Evolutionary conservation across 1,284 basidiomycete genomes (phyloP).

Genomic region (Cryptococcus sp.): DNA sequence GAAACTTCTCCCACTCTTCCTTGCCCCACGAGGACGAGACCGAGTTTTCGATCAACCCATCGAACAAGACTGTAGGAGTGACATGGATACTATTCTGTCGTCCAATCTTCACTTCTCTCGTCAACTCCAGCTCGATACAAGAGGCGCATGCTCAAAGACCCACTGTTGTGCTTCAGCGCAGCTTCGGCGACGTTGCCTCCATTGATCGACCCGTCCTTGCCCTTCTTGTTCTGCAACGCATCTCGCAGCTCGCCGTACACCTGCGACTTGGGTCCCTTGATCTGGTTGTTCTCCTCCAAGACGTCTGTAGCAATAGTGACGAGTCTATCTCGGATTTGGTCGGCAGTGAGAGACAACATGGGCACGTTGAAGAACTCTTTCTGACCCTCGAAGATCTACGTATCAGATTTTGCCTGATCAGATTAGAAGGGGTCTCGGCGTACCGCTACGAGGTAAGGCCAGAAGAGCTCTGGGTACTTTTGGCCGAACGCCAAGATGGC

Average conservation of each 20-base stretch:
- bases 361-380: slow-evolving; percentile 64
- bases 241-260: slow-evolving; percentile 34
- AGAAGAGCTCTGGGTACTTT: slow-evolving; percentile 68
- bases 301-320: slow-evolving; percentile 47
- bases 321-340: slow-evolving; percentile 71
- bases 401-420: slow-evolving; percentile 8
- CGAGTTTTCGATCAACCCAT: slow-evolving; percentile 72
- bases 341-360: slow-evolving; percentile 60
- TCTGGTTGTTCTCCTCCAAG: slow-evolving; percentile 30
- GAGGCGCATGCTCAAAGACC: slow-evolving; percentile 9
- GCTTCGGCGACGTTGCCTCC: slow-evolving; percentile 50
- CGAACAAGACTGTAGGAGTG: slow-evolving; percentile 80
- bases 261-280: slow-evolving; percentile 28
- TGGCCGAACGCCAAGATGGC: slow-evolving; percentile 70
- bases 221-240: slow-evolving; percentile 25
- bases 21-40: slow-evolving; percentile 78
- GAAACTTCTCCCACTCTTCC: slow-evolving; percentile 78
- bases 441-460: slow-evolving; percentile 66
- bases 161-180: slow-evolving; percentile 25
- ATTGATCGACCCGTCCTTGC: slow-evolving; percentile 19
- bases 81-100: slow-evolving; percentile 90
- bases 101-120: slow-evolving; percentile 65
- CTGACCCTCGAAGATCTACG: slow-evolving; percentile 69
- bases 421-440: slow-evolving; percentile 21
- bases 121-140: too few relatives aligned